Base-by-base conservation (phyloP, 1,139 yeast species). In the Debaryomycetaceae sp. region DNA sequence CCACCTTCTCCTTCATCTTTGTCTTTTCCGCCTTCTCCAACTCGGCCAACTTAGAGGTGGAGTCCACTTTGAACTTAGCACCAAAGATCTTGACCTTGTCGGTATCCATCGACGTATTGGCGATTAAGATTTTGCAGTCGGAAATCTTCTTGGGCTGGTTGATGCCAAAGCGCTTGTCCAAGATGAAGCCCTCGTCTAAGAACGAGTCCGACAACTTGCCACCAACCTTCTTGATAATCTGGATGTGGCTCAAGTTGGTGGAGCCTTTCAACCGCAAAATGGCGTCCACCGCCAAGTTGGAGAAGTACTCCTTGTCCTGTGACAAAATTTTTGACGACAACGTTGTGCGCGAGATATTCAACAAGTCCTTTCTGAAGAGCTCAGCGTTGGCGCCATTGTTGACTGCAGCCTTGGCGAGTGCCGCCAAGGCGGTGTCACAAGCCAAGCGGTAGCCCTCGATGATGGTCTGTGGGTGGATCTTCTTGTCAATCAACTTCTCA, bases 71-170 rank as follows among this genome's bases (percentile, higher is more conserved):
- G 64, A 91, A 89, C 58, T 93, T 89, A 35, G 99, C 97, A 37
- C 99, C 99, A 59, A 91, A 91, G 34, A 91, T 80, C 61, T 91
- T 91, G 37, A 91, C 97, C 58, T 91, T 91, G 55, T 89, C 97
- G 6, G 98, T 89, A 53, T 91, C 98, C 86, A 91, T 79, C 16
- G 97, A 80, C 8, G 98, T 91, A 60, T 91, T 91, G 18, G 98
- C 96, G 49, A 91, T 83, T 42, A 93, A 71, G 42, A 91, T 86
- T 47, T 76, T 82, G 21, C 95, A 96, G 49, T 91, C 79, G 47
- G 78, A 78, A 34, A 93, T 64, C 47, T 70, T 76, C 58, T 85
- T 89, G 31, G 96, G 95, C 65, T 93, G 98, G 47, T 85, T 82
- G 45, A 85, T 89, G 45, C 98, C 98, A 53, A 91, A 91, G 52